Percentiles rank a stretch among this genome's conserved stretches.
Conservation (phyloP, 2,329 filamentous ascomycete genomes). For the Apiospora kogelbergensis region DNA sequence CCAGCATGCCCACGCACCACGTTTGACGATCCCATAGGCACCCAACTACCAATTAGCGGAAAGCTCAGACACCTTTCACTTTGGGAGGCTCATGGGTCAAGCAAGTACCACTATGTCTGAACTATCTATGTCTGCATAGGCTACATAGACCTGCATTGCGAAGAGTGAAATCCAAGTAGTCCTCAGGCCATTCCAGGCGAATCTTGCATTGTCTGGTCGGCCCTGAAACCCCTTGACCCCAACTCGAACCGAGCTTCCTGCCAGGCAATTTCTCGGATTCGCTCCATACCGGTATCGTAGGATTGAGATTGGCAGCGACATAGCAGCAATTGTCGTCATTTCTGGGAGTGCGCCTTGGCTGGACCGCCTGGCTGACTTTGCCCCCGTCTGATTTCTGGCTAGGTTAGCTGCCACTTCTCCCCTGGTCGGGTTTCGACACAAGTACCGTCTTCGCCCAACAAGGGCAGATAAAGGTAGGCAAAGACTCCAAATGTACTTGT, state of each 20-base stretch:
- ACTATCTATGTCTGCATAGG: background rate
- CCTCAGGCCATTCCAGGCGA: background rate
- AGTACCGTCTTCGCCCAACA: background rate
- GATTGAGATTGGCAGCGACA: background rate
- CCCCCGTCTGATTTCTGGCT: background rate
- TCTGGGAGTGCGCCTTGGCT: background rate
- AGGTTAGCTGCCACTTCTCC: background rate
- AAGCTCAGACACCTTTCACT: background rate
- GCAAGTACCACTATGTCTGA: background rate
- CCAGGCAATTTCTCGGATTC: background rate
- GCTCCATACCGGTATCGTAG: conserved; percentile 1
- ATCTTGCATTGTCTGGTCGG: background rate
- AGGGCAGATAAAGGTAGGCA: background rate
- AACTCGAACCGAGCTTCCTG: background rate
- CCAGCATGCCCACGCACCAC: too few relatives aligned
- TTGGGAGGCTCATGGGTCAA: background rate
- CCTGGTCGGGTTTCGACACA: background rate
- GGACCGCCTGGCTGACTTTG: background rate
- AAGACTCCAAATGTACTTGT: background rate
- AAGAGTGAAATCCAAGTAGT: background rate
- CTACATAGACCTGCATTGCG: background rate
- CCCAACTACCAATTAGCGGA: background rate
- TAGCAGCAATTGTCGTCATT: background rate
- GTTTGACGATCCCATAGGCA: background rate
- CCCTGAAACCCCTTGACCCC: background rate